Evolutionary conservation across 495 filamentous ascomycete genomes (phyloP).

Genomic region (Friedmanniomyces endolithicus): DNA sequence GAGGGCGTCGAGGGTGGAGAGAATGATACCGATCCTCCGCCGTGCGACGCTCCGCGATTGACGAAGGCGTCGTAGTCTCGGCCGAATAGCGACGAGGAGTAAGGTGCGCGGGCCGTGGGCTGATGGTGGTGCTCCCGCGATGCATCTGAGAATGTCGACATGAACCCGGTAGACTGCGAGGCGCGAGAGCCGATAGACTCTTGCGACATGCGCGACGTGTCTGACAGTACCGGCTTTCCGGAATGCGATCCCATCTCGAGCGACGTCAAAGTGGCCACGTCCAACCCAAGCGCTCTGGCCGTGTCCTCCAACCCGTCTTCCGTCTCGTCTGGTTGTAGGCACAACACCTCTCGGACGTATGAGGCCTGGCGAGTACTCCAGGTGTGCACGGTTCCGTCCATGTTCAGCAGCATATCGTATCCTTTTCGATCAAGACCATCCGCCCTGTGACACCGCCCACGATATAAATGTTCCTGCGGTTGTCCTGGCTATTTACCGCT

Average conservation of each 20-base stretch:
- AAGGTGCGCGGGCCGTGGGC: neutral
- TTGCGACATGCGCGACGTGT: conserved; percentile 4
- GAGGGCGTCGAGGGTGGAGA: conserved; percentile 18
- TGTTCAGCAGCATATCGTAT: neutral
- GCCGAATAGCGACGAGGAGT: conserved; percentile 6
- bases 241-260: neutral
- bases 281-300: conserved; percentile 12
- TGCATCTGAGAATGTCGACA: conserved; percentile 9
- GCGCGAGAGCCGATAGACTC: conserved; percentile 11
- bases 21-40: conserved; percentile 3
- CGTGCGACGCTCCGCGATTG: neutral
- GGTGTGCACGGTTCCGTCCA: neutral
- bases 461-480: too few species aligned
- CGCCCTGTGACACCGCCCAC: too few species aligned
- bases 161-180: conserved; percentile 19
- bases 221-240: neutral
- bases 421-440: too few species aligned
- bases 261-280: neutral
- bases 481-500: neutral
- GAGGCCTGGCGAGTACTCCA: neutral
- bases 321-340: conserved; percentile 3
- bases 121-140: conserved; percentile 8
- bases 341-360: conserved; percentile 9
- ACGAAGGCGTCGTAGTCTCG: conserved; percentile 19
- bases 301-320: conserved; percentile 13